Conservation (phyloP, 768 basidiomycete species). For the Leccinum rimulosum region DNA sequence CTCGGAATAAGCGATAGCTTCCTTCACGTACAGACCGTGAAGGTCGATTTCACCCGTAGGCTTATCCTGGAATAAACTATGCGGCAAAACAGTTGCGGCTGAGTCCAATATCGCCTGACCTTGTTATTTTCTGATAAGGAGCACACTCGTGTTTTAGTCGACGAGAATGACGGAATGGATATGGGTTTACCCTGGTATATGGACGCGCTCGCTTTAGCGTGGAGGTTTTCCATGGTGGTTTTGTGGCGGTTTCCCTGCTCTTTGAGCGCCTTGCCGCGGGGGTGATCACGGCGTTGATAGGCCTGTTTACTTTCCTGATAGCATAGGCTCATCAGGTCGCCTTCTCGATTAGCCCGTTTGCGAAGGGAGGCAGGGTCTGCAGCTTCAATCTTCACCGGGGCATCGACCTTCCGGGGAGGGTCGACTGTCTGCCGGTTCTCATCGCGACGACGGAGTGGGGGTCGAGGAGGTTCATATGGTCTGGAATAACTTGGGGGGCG, state of each 20-base stretch:
- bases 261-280: slow-evolving; percentile 74
- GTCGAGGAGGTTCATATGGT: neutral
- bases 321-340: slow-evolving; percentile 65
- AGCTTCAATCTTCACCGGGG: neutral
- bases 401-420: neutral
- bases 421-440: neutral
- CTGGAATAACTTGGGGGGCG: neutral
- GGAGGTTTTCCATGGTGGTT: slow-evolving; percentile 68
- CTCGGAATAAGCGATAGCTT: slow-evolving; percentile 77
- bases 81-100: neutral
- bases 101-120: slow-evolving; percentile 30
- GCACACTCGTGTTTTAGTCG: neutral
- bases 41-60: slow-evolving; percentile 76
- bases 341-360: slow-evolving; percentile 71
- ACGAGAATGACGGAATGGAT: slow-evolving; percentile 12
- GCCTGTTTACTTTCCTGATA: slow-evolving; percentile 71
- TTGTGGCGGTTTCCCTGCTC: slow-evolving; percentile 78
- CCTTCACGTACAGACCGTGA: slow-evolving; percentile 90
- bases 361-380: slow-evolving; percentile 62
- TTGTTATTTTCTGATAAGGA: slow-evolving; percentile 66
- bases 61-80: slow-evolving; percentile 46
- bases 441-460: slow-evolving; percentile 5
- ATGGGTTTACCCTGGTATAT: slow-evolving; percentile 58
- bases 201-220: slow-evolving; percentile 79
- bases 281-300: slow-evolving; percentile 70